Evolutionary conservation across 1,284 basidiomycete species (phyloP), one percentile per base, ranked within the genome.

Genomic region (Cerioporus squamosus): DNA sequence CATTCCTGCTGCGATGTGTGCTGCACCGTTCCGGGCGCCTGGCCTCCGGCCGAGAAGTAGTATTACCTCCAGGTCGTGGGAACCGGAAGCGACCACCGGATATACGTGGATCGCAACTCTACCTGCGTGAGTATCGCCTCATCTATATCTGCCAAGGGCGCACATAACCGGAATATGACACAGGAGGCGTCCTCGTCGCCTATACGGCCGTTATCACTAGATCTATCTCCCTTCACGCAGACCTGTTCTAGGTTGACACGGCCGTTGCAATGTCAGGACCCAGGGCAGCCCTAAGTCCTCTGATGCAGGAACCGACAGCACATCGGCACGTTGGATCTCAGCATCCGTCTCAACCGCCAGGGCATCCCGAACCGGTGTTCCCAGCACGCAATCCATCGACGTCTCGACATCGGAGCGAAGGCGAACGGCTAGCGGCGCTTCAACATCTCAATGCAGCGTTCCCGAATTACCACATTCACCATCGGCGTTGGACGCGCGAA

Each of bases 221-320:
- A n/a, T n/a, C n/a, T n/a, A n/a, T n/a, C n/a, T n/a, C n/a, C n/a
- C n/a, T n/a, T n/a, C 42, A 22, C 33, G 45, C 39, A 29, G 49
- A 49, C 29, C 33, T 24, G 56, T 62, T 51, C 43, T 53, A 56
- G 51, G 44, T 46, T 52, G 56, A 51, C 60, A 22, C 36, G 18
- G 17, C n/a, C 46, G 42, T 44, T 39, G 18, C n/a, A 29, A 15
- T 23, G n/a, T 14, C 33, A 36, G 33, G 15, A 10, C 44, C 44
- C 23, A 24, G 38, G 47, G 50, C 60, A 60, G 59, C 53, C 31
- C 56, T 45, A 59, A 52, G 43, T 8, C 53, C 33, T 57, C 56
- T 55, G 53, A 57, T 61, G 55, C 52, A 54, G 46, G 61, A 49
- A 56, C 59, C 40, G 59, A 40, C 51, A 18, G 38, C 24, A 26